Evolutionary conservation across 345 rosid genomes (phyloP).

Genomic region (Lepidium sativum): DNA sequence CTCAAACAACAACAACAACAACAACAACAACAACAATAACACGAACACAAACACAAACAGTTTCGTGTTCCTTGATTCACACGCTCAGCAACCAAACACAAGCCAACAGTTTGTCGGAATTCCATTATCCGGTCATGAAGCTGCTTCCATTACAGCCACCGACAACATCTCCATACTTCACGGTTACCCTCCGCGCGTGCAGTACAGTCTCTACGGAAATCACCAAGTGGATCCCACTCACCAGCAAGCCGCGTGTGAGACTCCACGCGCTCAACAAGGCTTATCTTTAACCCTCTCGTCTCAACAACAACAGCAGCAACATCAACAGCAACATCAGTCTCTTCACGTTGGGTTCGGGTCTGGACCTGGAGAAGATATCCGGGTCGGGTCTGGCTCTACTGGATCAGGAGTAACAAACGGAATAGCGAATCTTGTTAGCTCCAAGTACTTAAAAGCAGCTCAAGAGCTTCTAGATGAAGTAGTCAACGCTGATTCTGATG

Average conservation of each 20-base stretch:
- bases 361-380: slow-evolving; percentile 42
- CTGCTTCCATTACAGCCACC: slow-evolving; percentile 39
- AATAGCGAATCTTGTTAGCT: slow-evolving; percentile 67
- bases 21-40: slow-evolving; percentile 16
- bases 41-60: slow-evolving; percentile 44
- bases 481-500: slow-evolving; percentile 55
- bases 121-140: slow-evolving; percentile 46
- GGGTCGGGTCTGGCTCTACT: slow-evolving; percentile 51
- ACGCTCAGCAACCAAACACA: slow-evolving; percentile 36
- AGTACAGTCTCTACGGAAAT: slow-evolving; percentile 64
- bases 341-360: slow-evolving; percentile 43
- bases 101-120: slow-evolving; percentile 85
- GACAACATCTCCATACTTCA: slow-evolving; percentile 53
- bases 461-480: slow-evolving; percentile 95
- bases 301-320: slow-evolving; percentile 61
- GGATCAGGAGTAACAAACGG: slow-evolving; percentile 77
- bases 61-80: slow-evolving; percentile 32
- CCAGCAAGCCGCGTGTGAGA: slow-evolving; percentile 50
- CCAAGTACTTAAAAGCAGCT: slow-evolving; percentile 89
- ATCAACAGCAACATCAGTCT: slow-evolving; percentile 29
- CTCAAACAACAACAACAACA: slow-evolving; percentile 20
- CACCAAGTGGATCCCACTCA: slow-evolving; percentile 37
- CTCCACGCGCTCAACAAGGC: slow-evolving; percentile 68
- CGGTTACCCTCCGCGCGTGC: slow-evolving; percentile 69
- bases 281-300: slow-evolving; percentile 85